Percentiles rank a stretch among this genome's conserved stretches.
phyloP scores from a whole-genome alignment of 75 land plant genomes.

The Selaginella tamariscina region DNA sequence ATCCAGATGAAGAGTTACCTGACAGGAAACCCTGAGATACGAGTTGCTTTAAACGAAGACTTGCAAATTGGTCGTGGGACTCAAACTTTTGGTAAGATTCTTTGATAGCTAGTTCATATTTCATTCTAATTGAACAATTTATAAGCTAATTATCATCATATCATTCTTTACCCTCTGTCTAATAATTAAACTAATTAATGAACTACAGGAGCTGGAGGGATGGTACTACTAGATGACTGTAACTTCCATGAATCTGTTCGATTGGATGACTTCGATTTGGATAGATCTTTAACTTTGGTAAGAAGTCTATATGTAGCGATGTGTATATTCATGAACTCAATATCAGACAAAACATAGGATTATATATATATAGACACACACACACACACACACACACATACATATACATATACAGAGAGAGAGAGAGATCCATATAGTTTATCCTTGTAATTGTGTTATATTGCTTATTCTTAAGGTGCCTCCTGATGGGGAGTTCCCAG shows the following conservation, averaged over 20 bases:
- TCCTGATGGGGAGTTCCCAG: conserved; percentile 92
- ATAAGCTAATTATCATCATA: neutral
- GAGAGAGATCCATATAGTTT: neutral
- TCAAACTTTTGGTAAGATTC: conserved; percentile 16
- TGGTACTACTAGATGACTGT: conserved; percentile 86
- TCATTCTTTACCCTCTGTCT: neutral
- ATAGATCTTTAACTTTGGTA: conserved; percentile 70
- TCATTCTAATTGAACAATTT: neutral
- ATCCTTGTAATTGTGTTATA: neutral
- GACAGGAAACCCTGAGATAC: conserved; percentile 91
- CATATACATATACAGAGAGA: conserved; percentile 3
- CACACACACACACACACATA: too few relatives aligned
- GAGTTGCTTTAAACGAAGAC: conserved; percentile 86
- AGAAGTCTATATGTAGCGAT: neutral
- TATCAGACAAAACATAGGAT: neutral
- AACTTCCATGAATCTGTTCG: conserved; percentile 97
- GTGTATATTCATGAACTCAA: neutral
- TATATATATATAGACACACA: too few relatives aligned
- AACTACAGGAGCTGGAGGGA: conserved; percentile 50
- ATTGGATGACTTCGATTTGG: conserved; percentile 85
- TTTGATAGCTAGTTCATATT: neutral
- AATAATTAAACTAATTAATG: too few relatives aligned
- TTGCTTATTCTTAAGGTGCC: conserved; percentile 44
- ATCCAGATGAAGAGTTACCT: conserved; percentile 99
- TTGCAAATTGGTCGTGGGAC: conserved; percentile 67